Conservation (phyloP, 108 stramenopile genomes). For the Stephanodiscus triporus region DNA sequence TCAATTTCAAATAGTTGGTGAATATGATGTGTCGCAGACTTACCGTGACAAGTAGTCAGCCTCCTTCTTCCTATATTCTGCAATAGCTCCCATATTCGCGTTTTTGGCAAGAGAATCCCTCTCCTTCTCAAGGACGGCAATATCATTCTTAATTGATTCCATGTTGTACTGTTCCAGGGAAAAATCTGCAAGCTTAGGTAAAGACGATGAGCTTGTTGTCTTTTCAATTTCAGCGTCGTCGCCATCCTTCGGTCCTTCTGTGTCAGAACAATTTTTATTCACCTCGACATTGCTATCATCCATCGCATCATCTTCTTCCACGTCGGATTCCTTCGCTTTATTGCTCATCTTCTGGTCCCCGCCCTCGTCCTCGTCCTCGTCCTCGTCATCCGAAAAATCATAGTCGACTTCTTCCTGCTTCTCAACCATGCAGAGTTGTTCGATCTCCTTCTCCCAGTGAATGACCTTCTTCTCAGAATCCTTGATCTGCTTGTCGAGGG, state of each 20-base stretch:
- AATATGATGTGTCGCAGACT: constrained; percentile 9
- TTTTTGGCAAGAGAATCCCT: constrained; percentile 81
- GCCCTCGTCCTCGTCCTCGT: constrained; percentile 64
- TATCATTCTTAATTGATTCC: constrained; percentile 73
- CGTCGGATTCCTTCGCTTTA: constrained; percentile 39
- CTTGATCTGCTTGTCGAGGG: constrained; percentile 70
- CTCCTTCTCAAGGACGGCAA: constrained; percentile 79
- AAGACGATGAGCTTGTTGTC: constrained; percentile 28
- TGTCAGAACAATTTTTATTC: constrained; percentile 17
- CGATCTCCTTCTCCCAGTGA: constrained; percentile 75
- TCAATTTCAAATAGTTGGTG: not conserved
- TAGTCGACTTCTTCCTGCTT: constrained; percentile 63
- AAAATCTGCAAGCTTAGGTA: constrained; percentile 50
- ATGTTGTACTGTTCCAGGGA: constrained; percentile 66
- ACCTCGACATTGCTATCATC: constrained; percentile 43
- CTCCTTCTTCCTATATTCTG: constrained; percentile 93
- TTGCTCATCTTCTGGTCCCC: constrained; percentile 38
- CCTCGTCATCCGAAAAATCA: constrained; percentile 64
- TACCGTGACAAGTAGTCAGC: constrained; percentile 84
- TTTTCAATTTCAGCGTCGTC: constrained; percentile 15
- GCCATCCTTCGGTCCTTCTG: constrained; percentile 19
- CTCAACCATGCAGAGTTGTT: constrained; percentile 55
- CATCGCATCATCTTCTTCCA: constrained; percentile 33
- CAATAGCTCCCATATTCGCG: constrained; percentile 94
- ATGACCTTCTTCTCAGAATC: constrained; percentile 62